Evolutionary conservation across 2,329 filamentous ascomycete species (phyloP).

Genomic region (Fusarium domesticum): DNA sequence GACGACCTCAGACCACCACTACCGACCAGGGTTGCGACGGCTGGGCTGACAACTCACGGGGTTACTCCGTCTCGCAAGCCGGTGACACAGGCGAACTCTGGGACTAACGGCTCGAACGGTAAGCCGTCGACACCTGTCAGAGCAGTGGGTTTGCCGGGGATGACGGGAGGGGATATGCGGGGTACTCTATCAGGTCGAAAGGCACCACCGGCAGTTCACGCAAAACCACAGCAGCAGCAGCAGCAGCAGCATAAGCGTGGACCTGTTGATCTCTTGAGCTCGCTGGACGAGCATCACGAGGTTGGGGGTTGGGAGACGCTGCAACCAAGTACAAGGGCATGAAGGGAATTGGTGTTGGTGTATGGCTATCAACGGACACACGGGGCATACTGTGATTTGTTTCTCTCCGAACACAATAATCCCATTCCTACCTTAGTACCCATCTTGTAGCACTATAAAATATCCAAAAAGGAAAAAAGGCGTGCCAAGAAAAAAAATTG

Average conservation of each 20-base stretch:
- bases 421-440: too few species aligned
- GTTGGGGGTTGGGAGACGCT: constrained; percentile 56
- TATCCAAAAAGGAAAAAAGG: too few species aligned
- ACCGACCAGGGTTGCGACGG: constrained; percentile 23
- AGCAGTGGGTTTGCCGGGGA: constrained; percentile 18
- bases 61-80: constrained; percentile 27
- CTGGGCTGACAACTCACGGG: constrained; percentile 7
- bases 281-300: constrained; percentile 47
- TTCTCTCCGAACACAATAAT: too few species aligned
- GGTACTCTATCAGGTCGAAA: constrained; percentile 16
- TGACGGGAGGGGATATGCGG: constrained; percentile 19
- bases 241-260: constrained; percentile 27
- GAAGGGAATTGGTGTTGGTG: constrained; percentile 1
- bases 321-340: constrained; percentile 42
- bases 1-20: constrained; percentile 28
- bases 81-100: constrained; percentile 23
- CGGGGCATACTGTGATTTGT: constrained; percentile 4
- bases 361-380: background rate
- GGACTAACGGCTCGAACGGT: constrained; percentile 19
- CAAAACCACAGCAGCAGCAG: constrained; percentile 23
- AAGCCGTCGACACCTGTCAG: constrained; percentile 15
- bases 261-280: constrained; percentile 44
- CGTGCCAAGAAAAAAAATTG: too few species aligned
- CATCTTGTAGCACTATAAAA: too few species aligned
- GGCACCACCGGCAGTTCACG: constrained; percentile 18